Conservation (phyloP, 2,329 filamentous ascomycete genomes). For the Fusarium citri region DNA sequence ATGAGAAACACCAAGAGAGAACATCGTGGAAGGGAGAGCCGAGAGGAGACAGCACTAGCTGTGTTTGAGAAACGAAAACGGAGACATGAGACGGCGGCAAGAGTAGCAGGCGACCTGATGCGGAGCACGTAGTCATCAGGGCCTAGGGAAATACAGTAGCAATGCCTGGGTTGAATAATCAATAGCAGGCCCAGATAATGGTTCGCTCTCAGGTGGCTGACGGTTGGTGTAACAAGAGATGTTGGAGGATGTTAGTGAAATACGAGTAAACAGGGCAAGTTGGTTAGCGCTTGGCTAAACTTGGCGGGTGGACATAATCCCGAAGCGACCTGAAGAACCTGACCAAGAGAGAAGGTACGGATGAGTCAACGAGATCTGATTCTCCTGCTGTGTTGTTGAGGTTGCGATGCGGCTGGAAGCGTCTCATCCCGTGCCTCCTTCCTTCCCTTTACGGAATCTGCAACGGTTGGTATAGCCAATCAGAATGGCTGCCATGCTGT, state of each 20-base stretch:
- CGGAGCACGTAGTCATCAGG: constrained; percentile 1
- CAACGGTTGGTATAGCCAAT: constrained; percentile 36
- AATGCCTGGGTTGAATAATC: constrained; percentile 6
- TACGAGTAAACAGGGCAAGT: constrained; percentile 3
- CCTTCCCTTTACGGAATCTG: constrained; percentile 23
- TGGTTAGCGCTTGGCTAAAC: constrained; percentile 37
- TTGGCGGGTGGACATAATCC: constrained; percentile 25
- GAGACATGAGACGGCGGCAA: constrained; percentile 39
- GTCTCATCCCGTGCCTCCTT: constrained; percentile 37
- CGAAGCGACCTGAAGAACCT: constrained; percentile 1
- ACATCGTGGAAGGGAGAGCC: constrained; percentile 27
- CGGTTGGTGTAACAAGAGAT: constrained; percentile 26
- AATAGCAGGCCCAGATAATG: constrained; percentile 16
- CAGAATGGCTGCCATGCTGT: background rate
- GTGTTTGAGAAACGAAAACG: constrained; percentile 34
- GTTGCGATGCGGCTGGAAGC: constrained; percentile 37
- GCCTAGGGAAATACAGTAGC: background rate
- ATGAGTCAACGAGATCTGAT: constrained; percentile 20
- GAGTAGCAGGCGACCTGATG: constrained; percentile 4
- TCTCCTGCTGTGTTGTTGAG: constrained; percentile 24
- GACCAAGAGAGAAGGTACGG: constrained; percentile 6
- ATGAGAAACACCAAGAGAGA: constrained; percentile 35
- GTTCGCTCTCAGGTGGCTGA: constrained; percentile 25
- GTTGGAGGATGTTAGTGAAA: constrained; percentile 33
- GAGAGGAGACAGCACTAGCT: constrained; percentile 17